Percentiles rank a stretch among this genome's conserved stretches.
These are phyloP conservation scores for Metschnikowia similis DNA, from an alignment of 805 yeast species.

Conservation along the genomic window DNA sequence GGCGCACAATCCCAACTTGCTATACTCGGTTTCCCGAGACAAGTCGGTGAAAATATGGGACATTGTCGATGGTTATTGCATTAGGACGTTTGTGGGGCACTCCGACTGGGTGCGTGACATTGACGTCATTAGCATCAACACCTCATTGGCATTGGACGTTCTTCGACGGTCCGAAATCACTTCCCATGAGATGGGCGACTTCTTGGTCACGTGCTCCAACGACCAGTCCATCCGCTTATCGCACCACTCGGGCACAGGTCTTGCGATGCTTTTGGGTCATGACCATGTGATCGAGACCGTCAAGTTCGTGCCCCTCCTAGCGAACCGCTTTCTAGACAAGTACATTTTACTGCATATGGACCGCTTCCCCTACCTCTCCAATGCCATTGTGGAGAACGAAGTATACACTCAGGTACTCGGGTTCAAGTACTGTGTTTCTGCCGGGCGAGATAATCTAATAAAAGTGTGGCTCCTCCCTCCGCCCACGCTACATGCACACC, in stretches of 20 bases:
- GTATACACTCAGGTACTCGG: slow-evolving; percentile 39
- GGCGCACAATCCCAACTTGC: slow-evolving; percentile 37
- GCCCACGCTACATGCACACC: slow-evolving; percentile 53
- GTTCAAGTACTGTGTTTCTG: slow-evolving; percentile 69
- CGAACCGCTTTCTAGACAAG: slow-evolving; percentile 48
- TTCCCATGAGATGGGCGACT: slow-evolving; percentile 42
- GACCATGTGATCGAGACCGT: slow-evolving; percentile 77
- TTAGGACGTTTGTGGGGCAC: slow-evolving; percentile 68
- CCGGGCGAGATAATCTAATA: slow-evolving; percentile 72
- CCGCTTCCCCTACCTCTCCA: slow-evolving; percentile 31
- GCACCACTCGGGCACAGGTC: slow-evolving; percentile 63
- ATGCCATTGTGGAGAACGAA: slow-evolving; percentile 25
- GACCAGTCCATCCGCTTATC: slow-evolving; percentile 72
- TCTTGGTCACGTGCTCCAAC: slow-evolving; percentile 67
- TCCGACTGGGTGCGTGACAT: slow-evolving; percentile 83
- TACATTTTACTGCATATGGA: slow-evolving; percentile 30
- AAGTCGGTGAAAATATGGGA: slow-evolving; percentile 63
- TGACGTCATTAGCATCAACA: slow-evolving; percentile 33
- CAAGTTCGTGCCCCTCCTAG: slow-evolving; percentile 54
- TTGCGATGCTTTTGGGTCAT: slow-evolving; percentile 70
- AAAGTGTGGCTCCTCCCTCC: slow-evolving; percentile 75
- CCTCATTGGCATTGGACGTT: slow-evolving; percentile 8
- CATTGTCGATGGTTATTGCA: slow-evolving; percentile 60
- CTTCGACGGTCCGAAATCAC: slow-evolving; percentile 17
- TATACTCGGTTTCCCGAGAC: slow-evolving; percentile 65